Conservation (phyloP, 1,284 basidiomycete genomes). For the Ceratobasidium sp. region DNA sequence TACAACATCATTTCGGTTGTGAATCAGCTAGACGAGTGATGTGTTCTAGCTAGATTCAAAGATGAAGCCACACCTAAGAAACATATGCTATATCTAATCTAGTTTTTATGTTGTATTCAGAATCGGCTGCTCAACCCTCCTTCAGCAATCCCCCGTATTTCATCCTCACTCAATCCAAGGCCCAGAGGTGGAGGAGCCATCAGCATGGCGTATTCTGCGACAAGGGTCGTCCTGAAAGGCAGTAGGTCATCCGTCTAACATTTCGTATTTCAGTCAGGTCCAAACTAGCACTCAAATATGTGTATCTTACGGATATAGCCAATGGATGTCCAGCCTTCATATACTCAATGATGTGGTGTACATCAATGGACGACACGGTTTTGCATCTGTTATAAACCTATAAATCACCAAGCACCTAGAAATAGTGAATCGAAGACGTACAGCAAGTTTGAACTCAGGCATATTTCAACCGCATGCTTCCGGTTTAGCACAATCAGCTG, state of each 20-base stretch:
- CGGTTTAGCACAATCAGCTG: slow-evolving; percentile 68
- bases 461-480: slow-evolving; percentile 81
- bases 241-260: slow-evolving; percentile 83
- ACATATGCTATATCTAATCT: too few species aligned
- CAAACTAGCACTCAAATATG: background rate
- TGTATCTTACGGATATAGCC: slow-evolving; percentile 75
- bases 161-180: slow-evolving; percentile 71
- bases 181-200: slow-evolving; percentile 76
- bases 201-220: slow-evolving; percentile 81
- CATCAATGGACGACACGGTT: slow-evolving; percentile 72
- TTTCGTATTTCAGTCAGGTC: slow-evolving; percentile 1
- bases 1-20: too few species aligned
- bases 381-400: slow-evolving; percentile 66
- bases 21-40: too few species aligned
- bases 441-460: slow-evolving; percentile 84
- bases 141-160: slow-evolving; percentile 69
- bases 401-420: background rate
- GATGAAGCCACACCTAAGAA: too few species aligned
- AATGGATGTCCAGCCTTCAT: slow-evolving; percentile 75
- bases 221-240: slow-evolving; percentile 77
- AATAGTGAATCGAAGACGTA: slow-evolving; percentile 56
- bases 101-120: background rate
- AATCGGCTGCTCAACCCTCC: slow-evolving; percentile 74
- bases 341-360: slow-evolving; percentile 79
- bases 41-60: too few species aligned